Evolutionary conservation across 2,329 filamentous ascomycete species (phyloP).

Genomic region (Raffaelea albimanens): DNA sequence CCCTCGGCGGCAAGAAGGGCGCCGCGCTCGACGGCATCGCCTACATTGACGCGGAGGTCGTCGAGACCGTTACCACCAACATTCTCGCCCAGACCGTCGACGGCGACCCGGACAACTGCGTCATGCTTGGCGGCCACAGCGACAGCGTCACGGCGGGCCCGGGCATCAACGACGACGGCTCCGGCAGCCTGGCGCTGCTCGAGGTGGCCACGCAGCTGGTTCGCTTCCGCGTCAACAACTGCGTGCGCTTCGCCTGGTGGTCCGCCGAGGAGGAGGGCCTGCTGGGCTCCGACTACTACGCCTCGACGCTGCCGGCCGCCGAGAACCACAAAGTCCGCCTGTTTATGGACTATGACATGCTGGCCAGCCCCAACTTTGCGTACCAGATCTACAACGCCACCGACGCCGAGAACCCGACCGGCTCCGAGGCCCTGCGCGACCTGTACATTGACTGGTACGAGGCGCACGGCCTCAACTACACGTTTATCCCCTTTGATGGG

Average conservation of each 20-base stretch:
- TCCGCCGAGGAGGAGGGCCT: slow-evolving; percentile 58
- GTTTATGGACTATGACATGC: slow-evolving; percentile 65
- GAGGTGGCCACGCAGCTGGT: slow-evolving; percentile 52
- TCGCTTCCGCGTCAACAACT: slow-evolving; percentile 52
- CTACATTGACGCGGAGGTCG: slow-evolving; percentile 50
- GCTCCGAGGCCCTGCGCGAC: slow-evolving; percentile 59
- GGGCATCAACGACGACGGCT: slow-evolving; percentile 73
- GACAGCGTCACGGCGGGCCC: slow-evolving; percentile 55
- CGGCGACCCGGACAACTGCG: slow-evolving; percentile 53
- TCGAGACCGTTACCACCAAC: slow-evolving; percentile 45
- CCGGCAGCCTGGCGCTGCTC: slow-evolving; percentile 52
- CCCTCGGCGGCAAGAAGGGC: slow-evolving; percentile 40
- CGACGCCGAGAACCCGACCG: slow-evolving; percentile 59
- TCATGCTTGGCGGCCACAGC: slow-evolving; percentile 56
- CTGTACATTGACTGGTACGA: slow-evolving; percentile 61
- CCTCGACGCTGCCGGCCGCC: slow-evolving; percentile 39
- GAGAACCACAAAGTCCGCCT: slow-evolving; percentile 55
- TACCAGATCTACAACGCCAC: slow-evolving; percentile 65
- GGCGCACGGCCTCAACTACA: slow-evolving; percentile 52
- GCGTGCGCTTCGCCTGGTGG: slow-evolving; percentile 61
- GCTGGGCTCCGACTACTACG: slow-evolving; percentile 54
- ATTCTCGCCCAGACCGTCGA: slow-evolving; percentile 52
- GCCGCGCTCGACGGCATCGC: slow-evolving; percentile 42
- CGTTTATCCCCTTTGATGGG: slow-evolving; percentile 66
- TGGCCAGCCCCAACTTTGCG: slow-evolving; percentile 56